These are phyloP conservation scores for Gastrodia elata DNA, from an alignment of 106 monocot species.

Conservation along the genomic window DNA sequence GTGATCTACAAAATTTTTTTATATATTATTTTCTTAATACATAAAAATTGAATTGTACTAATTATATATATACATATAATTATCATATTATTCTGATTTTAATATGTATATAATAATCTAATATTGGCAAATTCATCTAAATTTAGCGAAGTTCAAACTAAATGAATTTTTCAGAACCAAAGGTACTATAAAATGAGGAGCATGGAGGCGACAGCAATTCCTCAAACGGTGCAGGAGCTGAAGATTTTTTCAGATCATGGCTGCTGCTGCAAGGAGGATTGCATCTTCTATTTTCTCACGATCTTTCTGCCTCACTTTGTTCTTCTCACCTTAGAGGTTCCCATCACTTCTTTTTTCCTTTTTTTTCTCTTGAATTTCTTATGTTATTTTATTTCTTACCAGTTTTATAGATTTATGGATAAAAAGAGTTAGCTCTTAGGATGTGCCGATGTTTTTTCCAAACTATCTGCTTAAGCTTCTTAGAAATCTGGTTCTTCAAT, in stretches of 20 bases:
- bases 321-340: slow-evolving; percentile 9
- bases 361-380: background rate
- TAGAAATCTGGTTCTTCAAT: background rate
- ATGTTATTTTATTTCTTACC: background rate
- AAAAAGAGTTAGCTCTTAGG: background rate
- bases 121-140: no score
- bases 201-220: no score
- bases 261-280: slow-evolving; percentile 14
- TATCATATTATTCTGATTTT: no score
- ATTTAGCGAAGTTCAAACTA: no score
- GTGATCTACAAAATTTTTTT: no score
- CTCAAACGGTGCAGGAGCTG: background rate
- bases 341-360: background rate
- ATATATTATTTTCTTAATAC: no score
- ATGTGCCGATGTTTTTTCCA: background rate
- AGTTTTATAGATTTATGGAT: background rate
- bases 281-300: slow-evolving; percentile 12
- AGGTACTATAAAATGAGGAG: no score
- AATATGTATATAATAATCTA: no score
- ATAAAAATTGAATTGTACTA: no score
- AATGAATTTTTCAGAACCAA: no score
- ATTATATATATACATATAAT: no score
- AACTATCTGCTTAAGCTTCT: background rate
- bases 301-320: background rate
- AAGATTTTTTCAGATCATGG: slow-evolving; percentile 8